These are phyloP conservation scores for Ceratobasidium sp. DNA, from an alignment of 1,284 basidiomycete species.

Conservation along the genomic window DNA sequence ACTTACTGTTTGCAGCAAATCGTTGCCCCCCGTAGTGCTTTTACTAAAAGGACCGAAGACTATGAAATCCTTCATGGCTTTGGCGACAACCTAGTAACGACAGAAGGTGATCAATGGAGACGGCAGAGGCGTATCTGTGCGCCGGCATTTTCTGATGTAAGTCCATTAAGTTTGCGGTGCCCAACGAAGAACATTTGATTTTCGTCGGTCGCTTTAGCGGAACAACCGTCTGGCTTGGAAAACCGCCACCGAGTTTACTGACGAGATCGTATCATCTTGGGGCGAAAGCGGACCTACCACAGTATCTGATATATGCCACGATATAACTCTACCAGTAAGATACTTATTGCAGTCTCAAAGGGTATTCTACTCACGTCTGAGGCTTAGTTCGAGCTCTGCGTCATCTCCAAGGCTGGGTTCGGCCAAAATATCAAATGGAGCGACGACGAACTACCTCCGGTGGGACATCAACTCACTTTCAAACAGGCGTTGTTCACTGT, in stretches of 20 bases:
- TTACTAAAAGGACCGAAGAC: not conserved
- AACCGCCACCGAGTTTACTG: slow-evolving; percentile 3
- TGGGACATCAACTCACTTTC: slow-evolving; percentile 40
- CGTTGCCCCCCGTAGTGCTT: not conserved
- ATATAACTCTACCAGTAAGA: slow-evolving; percentile 14
- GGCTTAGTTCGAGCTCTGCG: slow-evolving; percentile 34
- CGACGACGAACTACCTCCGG: slow-evolving; percentile 47
- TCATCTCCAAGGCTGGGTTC: slow-evolving; percentile 48
- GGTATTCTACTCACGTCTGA: slow-evolving; percentile 48
- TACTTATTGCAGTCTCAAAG: too few relatives aligned
- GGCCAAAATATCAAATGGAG: slow-evolving; percentile 45
- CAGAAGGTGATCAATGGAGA: slow-evolving; percentile 43
- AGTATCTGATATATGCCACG: not conserved
- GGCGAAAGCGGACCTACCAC: not conserved
- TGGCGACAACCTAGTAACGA: slow-evolving; percentile 42
- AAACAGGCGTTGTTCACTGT: slow-evolving; percentile 24
- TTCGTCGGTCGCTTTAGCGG: not conserved
- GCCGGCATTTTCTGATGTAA: slow-evolving; percentile 46
- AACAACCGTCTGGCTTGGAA: slow-evolving; percentile 21
- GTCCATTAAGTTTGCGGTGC: not conserved
- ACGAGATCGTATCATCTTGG: slow-evolving; percentile 14
- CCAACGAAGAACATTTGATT: not conserved
- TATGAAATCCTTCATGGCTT: slow-evolving; percentile 32
- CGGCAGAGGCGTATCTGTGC: slow-evolving; percentile 40
- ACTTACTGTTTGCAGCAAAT: slow-evolving; percentile 13